A percentile compares a stretch with the other conserved stretches of the same genome.
These are phyloP conservation scores for Aspergillus vadensis DNA, from an alignment of 2,329 filamentous ascomycete genomes.

Conservation along the genomic window DNA sequence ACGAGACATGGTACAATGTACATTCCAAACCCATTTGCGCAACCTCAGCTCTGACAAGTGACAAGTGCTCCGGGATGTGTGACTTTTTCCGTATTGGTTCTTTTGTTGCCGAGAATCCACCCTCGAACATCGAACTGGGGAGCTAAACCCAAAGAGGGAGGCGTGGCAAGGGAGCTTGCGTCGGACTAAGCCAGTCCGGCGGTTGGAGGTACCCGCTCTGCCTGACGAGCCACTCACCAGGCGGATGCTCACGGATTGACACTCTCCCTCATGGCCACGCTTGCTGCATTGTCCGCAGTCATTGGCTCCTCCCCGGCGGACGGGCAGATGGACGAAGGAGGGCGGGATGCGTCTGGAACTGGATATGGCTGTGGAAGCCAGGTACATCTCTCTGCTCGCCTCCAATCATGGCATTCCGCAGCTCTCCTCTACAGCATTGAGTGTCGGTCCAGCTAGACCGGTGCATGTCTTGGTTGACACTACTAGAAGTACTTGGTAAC, in stretches of 20 bases:
- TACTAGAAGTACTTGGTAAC: background rate
- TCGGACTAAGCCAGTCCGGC: slow-evolving; percentile 25
- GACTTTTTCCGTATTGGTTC: too few relatives aligned
- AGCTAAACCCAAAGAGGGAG: background rate
- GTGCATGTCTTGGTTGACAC: too few relatives aligned
- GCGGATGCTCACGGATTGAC: too few relatives aligned
- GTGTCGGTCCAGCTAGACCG: too few relatives aligned
- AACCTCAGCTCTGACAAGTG: background rate
- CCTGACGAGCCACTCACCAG: background rate
- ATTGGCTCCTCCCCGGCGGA: slow-evolving; percentile 3
- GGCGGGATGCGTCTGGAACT: background rate
- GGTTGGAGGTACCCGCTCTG: slow-evolving; percentile 18
- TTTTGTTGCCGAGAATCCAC: background rate
- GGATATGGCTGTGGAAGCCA: background rate
- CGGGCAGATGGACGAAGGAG: background rate
- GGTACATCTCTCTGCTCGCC: background rate
- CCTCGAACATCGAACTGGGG: background rate
- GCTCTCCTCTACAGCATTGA: too few relatives aligned
- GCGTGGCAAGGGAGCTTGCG: slow-evolving; percentile 12
- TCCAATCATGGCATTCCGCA: background rate
- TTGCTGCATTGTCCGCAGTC: background rate
- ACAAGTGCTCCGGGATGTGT: background rate
- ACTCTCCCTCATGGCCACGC: background rate
- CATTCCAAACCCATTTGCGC: background rate
- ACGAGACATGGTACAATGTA: background rate